phyloP scores from a whole-genome alignment of 1,284 basidiomycete species.

The Cerioporus squamosus region DNA sequence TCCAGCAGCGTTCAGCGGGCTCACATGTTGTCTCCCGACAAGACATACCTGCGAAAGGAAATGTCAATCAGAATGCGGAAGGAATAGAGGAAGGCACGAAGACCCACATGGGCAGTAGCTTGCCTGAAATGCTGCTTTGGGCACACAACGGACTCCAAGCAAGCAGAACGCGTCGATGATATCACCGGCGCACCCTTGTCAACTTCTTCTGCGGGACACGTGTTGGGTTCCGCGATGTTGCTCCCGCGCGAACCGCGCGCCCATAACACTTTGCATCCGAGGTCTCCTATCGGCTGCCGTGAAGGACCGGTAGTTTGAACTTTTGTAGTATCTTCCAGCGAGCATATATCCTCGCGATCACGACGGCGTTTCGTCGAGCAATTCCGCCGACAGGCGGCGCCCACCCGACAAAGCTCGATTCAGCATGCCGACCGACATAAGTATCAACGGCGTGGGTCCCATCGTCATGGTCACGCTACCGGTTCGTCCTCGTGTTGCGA shows the following conservation, averaged over 20 bases:
- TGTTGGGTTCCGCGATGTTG: constrained; percentile 3
- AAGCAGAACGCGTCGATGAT: constrained; percentile 9
- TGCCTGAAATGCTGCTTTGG: neutral
- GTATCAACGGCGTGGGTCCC: neutral
- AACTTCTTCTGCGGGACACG: constrained; percentile 11
- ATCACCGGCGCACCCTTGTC: constrained; percentile 8
- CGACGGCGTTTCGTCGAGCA: neutral
- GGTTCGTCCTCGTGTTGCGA: neutral
- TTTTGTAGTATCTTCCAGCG: neutral
- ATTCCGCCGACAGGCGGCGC: no score
- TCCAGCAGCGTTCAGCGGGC: no score
- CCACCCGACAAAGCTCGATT: no score
- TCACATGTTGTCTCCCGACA: neutral
- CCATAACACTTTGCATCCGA: neutral
- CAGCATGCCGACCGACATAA: neutral
- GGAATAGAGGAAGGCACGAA: constrained; percentile 3
- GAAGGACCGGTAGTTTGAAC: neutral
- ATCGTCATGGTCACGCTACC: constrained; percentile 18
- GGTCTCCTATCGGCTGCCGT: neutral
- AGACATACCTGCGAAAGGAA: constrained; percentile 18
- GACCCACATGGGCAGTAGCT: constrained; percentile 15
- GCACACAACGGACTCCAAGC: neutral
- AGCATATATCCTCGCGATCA: neutral
- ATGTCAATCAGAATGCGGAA: constrained; percentile 9
- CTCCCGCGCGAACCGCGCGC: constrained; percentile 1